A percentile compares a stretch with the other conserved stretches of the same genome.
These are phyloP conservation scores for Paracorniculantispora psalliotae DNA, from an alignment of 2,329 filamentous ascomycete genomes.

Conservation along the genomic window DNA sequence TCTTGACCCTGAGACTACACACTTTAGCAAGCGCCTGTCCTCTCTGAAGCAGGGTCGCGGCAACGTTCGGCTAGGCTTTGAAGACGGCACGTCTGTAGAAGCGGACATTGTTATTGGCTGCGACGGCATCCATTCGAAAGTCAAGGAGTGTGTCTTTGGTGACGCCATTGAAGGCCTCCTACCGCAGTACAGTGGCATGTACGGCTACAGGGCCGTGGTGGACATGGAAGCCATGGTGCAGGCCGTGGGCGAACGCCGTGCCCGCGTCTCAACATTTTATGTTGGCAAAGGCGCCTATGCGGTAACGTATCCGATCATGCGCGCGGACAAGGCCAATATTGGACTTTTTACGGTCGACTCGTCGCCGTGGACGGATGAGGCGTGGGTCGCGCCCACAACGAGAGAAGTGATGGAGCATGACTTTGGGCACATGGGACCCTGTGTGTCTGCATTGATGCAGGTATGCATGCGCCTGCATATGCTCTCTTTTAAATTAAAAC, in stretches of 20 bases:
- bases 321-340: slow-evolving; percentile 12
- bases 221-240: slow-evolving; percentile 13
- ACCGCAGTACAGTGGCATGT: slow-evolving; percentile 16
- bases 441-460: slow-evolving; percentile 13
- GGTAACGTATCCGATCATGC: slow-evolving; percentile 12
- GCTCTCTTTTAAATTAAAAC: background rate
- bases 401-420: slow-evolving; percentile 10
- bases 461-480: background rate
- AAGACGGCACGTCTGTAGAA: background rate
- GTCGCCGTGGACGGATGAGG: background rate
- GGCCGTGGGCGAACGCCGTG: slow-evolving; percentile 12
- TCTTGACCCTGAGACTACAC: background rate
- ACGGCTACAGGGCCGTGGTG: slow-evolving; percentile 17
- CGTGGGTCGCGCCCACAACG: background rate
- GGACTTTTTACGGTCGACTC: slow-evolving; percentile 8
- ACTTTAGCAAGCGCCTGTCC: background rate
- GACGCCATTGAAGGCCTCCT: slow-evolving; percentile 1
- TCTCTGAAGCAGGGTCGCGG: background rate
- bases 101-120: background rate
- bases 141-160: slow-evolving; percentile 3
- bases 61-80: background rate
- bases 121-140: slow-evolving; percentile 7
- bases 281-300: slow-evolving; percentile 10
- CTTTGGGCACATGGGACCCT: slow-evolving; percentile 18
- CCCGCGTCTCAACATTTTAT: slow-evolving; percentile 13